Evolutionary conservation across 1,284 basidiomycete genomes (phyloP).

Genomic region (Lentinula novae-zelandiae): DNA sequence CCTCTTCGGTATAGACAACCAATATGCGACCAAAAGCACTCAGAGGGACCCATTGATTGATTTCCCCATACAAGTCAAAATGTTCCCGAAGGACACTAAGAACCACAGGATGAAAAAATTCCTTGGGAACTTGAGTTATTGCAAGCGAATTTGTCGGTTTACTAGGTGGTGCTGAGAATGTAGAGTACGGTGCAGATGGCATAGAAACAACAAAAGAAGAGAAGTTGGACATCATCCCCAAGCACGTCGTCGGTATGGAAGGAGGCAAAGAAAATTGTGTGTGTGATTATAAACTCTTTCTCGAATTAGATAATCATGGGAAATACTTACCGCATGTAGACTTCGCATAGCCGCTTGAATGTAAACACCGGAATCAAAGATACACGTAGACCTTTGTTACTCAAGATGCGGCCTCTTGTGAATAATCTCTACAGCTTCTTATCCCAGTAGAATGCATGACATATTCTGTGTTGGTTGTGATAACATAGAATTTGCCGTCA

Average conservation of each 20-base stretch:
- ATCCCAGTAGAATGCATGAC: too few relatives aligned
- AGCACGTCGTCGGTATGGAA: background rate
- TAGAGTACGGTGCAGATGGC: slow-evolving; percentile 1
- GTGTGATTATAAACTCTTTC: background rate
- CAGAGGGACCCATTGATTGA: slow-evolving; percentile 86
- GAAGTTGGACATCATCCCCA: background rate
- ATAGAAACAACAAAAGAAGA: slow-evolving; percentile 8
- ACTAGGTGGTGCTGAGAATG: slow-evolving; percentile 15
- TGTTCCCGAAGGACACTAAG: slow-evolving; percentile 65
- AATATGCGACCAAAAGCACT: slow-evolving; percentile 79
- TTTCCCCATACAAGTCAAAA: slow-evolving; percentile 69
- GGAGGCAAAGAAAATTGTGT: background rate
- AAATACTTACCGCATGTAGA: background rate
- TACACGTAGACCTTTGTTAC: too few relatives aligned
- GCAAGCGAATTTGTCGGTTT: slow-evolving; percentile 64
- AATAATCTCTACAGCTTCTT: too few relatives aligned
- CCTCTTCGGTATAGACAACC: slow-evolving; percentile 68
- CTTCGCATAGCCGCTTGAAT: background rate
- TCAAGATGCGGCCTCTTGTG: too few relatives aligned
- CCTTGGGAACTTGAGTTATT: slow-evolving; percentile 58
- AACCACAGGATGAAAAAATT: slow-evolving; percentile 68
- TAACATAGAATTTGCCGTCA: too few relatives aligned
- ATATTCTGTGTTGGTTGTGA: too few relatives aligned
- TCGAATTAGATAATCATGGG: background rate
- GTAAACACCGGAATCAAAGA: too few relatives aligned